Base-by-base conservation (phyloP, 768 basidiomycete genomes). In the Russula virescens region DNA sequence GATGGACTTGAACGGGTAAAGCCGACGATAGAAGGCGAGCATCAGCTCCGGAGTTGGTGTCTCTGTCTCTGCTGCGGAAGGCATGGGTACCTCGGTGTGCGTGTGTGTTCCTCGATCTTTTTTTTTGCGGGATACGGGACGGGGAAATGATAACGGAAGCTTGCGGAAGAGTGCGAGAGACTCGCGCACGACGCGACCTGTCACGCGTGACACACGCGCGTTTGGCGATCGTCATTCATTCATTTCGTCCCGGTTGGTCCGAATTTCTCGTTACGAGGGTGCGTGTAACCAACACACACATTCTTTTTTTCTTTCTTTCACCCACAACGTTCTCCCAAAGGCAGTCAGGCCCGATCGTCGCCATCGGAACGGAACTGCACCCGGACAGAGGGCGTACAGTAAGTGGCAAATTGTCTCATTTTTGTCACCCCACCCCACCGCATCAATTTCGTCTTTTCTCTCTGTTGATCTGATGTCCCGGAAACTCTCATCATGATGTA, bases 1-100 rank as follows among this genome's bases (percentile, higher is more conserved):
- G 66, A 98, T 82, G 0, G 92, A 88, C 72, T 94, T 90, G 82
- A 92, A 98, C 2, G 97, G 97, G 73, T 96, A 98, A 1, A 98
- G 78, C 49, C 93, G 83, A 47, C 86, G 81, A 76, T 99, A 98
- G 75, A 94, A 99, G 11, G 81, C 79, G 25, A 81, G 73, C 85
- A 88, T 88, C 55, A 87, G 78, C 70, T 87, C 83, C 16, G 84
- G 82, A 0, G 85, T 81, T 40, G 69, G 65, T 3, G 55, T 28
- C 19, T 68, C 68, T 26, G 25, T 45, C 34, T 69, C 67, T 51
- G 62, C 67, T 51, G 62, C 51, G 9, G 58, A 60, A 21, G 68
- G 57, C 68, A 69, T 68, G 13, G 40, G 31, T 11, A 35, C 38
- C 16, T 46, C 13, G 10, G 38, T 38, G 38, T 14, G 38, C 13